Conservation (phyloP, 2,329 filamentous ascomycete genomes). For the Diaporthe destruens region DNA sequence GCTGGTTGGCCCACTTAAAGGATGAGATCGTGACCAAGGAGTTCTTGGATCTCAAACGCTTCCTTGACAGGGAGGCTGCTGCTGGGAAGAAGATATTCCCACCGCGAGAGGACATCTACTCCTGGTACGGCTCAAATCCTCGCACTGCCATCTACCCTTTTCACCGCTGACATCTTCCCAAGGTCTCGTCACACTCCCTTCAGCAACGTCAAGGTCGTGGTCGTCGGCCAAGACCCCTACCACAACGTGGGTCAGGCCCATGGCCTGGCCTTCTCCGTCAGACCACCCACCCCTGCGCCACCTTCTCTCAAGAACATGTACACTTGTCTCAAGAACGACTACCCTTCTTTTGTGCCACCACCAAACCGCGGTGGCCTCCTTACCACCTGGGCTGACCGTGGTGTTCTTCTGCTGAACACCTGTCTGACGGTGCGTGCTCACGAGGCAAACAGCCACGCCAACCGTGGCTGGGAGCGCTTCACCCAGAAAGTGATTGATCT, state of each 20-base stretch:
- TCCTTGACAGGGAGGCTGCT: conserved; percentile 82
- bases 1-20: conserved; percentile 90
- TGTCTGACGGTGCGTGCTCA: conserved; percentile 93
- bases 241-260: conserved; percentile 97
- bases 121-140: conserved; percentile 74
- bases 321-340: conserved; percentile 87
- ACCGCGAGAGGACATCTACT: conserved; percentile 90
- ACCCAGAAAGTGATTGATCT: conserved; percentile 93
- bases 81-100: conserved; percentile 86
- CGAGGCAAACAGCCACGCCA: conserved; percentile 86
- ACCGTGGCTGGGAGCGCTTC: conserved; percentile 91
- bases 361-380: conserved; percentile 84
- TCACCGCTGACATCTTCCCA: conserved; percentile 35
- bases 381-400: conserved; percentile 93
- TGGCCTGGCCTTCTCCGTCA: conserved; percentile 94
- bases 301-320: conserved; percentile 96
- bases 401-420: conserved; percentile 93
- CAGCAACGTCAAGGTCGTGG: conserved; percentile 88
- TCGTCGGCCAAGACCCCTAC: conserved; percentile 96
- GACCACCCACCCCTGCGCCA: conserved; percentile 87
- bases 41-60: conserved; percentile 90
- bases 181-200: conserved; percentile 97
- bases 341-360: conserved; percentile 81
- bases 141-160: neutral
- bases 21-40: conserved; percentile 84